These are phyloP conservation scores for Sugiyamaella floridensis DNA, from an alignment of 805 yeast genomes.

Conservation along the genomic window DNA sequence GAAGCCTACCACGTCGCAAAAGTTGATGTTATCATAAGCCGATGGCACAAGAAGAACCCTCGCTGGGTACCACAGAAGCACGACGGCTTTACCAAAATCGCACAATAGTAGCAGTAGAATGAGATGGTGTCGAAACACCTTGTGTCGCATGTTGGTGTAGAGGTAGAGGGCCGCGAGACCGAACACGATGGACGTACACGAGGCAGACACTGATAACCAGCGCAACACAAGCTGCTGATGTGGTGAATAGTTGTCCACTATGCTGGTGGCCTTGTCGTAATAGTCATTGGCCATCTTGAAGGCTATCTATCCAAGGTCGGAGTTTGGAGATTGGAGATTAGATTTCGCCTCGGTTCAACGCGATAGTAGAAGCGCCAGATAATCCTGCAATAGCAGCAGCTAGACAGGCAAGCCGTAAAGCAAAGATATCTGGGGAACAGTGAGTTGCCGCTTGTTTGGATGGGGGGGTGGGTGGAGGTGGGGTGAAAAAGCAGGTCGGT, in stretches of 20 bases:
- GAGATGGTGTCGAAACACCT: conserved; percentile 35
- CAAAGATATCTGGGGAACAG: no score
- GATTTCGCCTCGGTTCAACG: no score
- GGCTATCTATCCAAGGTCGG: neutral
- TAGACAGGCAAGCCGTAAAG: no score
- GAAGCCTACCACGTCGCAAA: conserved; percentile 68
- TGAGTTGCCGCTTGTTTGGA: no score
- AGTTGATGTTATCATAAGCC: conserved; percentile 42
- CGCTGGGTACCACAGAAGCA: conserved; percentile 62
- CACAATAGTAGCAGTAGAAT: conserved; percentile 60
- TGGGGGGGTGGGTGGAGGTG: no score
- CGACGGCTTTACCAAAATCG: conserved; percentile 67
- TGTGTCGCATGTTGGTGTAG: conserved; percentile 29
- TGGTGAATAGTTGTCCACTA: conserved; percentile 14
- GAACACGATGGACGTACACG: conserved; percentile 42
- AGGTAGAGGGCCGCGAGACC: conserved; percentile 59
- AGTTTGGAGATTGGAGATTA: neutral
- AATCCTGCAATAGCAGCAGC: no score
- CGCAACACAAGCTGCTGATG: conserved; percentile 27
- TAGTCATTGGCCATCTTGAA: neutral
- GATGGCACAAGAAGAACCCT: conserved; percentile 40
- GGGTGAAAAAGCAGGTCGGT: no score
- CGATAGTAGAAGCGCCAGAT: no score
- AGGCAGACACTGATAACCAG: conserved; percentile 42
- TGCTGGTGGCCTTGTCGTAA: conserved; percentile 6